phyloP scores from a whole-genome alignment of 106 monocot genomes.

The Allium sativum region DNA sequence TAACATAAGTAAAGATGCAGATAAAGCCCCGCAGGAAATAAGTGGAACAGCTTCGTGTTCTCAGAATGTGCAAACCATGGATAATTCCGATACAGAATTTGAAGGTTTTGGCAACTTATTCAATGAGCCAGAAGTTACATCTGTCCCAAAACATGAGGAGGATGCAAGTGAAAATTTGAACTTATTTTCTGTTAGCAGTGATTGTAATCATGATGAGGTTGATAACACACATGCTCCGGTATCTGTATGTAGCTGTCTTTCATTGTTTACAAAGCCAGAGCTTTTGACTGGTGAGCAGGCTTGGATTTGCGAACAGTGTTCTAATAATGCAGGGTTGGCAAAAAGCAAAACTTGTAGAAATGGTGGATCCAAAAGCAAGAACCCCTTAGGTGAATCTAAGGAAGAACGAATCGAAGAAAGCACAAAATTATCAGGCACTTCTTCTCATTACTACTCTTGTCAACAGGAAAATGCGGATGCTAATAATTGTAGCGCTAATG shows the following conservation, averaged over 20 bases:
- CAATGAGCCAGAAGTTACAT: constrained; percentile 66
- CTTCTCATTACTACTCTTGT: constrained; percentile 15
- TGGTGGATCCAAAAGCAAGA: constrained; percentile 8
- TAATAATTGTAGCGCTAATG: constrained; percentile 24
- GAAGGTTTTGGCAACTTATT: constrained; percentile 78
- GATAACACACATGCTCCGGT: constrained; percentile 58
- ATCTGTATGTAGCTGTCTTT: constrained; percentile 71
- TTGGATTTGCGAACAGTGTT: constrained; percentile 87
- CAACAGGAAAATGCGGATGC: constrained; percentile 10
- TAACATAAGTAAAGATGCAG: constrained; percentile 19
- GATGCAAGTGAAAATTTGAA: constrained; percentile 37
- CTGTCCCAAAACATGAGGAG: constrained; percentile 22
- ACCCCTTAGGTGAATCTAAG: neutral
- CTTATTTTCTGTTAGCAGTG: constrained; percentile 28
- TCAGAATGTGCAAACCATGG: constrained; percentile 16
- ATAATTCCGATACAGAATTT: constrained; percentile 33
- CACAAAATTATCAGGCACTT: constrained; percentile 1
- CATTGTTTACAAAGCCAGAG: constrained; percentile 75
- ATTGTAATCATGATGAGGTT: constrained; percentile 30
- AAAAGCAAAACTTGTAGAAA: constrained; percentile 7
- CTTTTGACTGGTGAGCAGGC: constrained; percentile 74
- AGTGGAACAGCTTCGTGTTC: constrained; percentile 13
- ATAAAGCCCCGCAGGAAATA: constrained; percentile 13
- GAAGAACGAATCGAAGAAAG: constrained; percentile 5
- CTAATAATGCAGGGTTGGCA: constrained; percentile 15